Evolutionary conservation across 331 rosid genomes (phyloP).

Genomic region (Malus hybrid): DNA sequence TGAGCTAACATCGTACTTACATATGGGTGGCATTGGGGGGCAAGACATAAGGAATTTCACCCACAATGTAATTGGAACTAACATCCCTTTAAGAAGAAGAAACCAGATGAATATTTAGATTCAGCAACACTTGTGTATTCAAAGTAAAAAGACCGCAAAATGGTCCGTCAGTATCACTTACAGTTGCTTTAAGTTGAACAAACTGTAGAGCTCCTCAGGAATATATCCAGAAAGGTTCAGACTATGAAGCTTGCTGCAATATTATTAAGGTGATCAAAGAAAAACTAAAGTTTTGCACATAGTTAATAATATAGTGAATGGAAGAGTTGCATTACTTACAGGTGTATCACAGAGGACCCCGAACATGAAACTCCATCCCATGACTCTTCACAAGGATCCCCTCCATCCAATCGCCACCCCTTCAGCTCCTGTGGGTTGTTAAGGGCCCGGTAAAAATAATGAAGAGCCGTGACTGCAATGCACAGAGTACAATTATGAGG

Average conservation of each 20-base stretch:
- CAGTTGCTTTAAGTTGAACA: slow-evolving; percentile 64
- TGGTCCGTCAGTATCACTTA: slow-evolving; percentile 14
- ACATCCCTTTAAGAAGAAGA: slow-evolving; percentile 45
- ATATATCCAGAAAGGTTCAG: slow-evolving; percentile 70
- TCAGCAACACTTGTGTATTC: neutral
- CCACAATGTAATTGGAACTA: slow-evolving; percentile 58
- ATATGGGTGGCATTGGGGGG: slow-evolving; percentile 77
- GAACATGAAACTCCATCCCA: slow-evolving; percentile 86
- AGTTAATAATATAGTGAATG: neutral
- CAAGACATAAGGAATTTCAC: slow-evolving; percentile 55
- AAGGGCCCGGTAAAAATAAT: slow-evolving; percentile 49
- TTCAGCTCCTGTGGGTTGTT: slow-evolving; percentile 47
- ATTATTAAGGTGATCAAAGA: neutral
- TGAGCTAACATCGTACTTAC: slow-evolving; percentile 25
- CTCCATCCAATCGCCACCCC: slow-evolving; percentile 54
- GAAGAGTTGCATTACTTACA: slow-evolving; percentile 41
- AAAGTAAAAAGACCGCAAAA: neutral
- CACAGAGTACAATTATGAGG: neutral
- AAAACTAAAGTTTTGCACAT: neutral
- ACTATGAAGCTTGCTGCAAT: slow-evolving; percentile 62
- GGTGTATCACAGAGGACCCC: slow-evolving; percentile 67
- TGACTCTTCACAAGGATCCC: slow-evolving; percentile 80
- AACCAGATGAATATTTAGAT: slow-evolving; percentile 11
- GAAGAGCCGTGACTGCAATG: slow-evolving; percentile 56
- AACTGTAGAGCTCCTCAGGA: slow-evolving; percentile 49